These are phyloP conservation scores for Cystoderma amianthinum DNA, from an alignment of 768 basidiomycete genomes.

Conservation along the genomic window DNA sequence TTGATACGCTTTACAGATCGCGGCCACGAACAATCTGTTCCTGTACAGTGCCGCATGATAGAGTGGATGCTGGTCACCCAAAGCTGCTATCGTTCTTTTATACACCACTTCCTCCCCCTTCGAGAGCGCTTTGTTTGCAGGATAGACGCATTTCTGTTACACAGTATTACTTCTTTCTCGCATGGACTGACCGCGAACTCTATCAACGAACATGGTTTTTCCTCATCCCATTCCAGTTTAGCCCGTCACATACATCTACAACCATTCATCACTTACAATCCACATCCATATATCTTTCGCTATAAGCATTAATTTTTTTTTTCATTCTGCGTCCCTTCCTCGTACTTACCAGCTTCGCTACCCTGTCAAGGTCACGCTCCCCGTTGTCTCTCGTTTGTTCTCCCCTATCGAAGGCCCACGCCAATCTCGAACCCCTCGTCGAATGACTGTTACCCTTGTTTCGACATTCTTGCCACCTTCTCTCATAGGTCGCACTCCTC, in stretches of 20 bases:
- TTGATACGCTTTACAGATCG: conserved; percentile 51
- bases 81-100: not conserved
- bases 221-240: conserved; percentile 6
- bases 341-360: not conserved
- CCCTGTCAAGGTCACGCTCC: not conserved
- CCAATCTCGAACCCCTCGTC: too few relatives aligned
- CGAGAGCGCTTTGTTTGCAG: conserved; percentile 7
- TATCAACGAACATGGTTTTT: conserved; percentile 1
- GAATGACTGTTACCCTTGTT: too few relatives aligned
- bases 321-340: conserved; percentile 3
- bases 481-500: not conserved
- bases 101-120: conserved; percentile 6
- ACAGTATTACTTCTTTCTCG: conserved; percentile 4
- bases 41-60: conserved; percentile 67
- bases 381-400: conserved; percentile 2
- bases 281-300: conserved; percentile 15
- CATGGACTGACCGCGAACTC: conserved; percentile 7
- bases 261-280: conserved; percentile 10
- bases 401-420: not conserved
- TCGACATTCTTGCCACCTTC: not conserved
- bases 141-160: conserved; percentile 14
- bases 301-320: conserved; percentile 14
- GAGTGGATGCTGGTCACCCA: conserved; percentile 10
- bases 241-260: conserved; percentile 11
- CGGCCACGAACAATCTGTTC: conserved; percentile 95